Evolutionary conservation across 2,329 filamentous ascomycete genomes (phyloP).

Genomic region (Xylariaceae sp.): DNA sequence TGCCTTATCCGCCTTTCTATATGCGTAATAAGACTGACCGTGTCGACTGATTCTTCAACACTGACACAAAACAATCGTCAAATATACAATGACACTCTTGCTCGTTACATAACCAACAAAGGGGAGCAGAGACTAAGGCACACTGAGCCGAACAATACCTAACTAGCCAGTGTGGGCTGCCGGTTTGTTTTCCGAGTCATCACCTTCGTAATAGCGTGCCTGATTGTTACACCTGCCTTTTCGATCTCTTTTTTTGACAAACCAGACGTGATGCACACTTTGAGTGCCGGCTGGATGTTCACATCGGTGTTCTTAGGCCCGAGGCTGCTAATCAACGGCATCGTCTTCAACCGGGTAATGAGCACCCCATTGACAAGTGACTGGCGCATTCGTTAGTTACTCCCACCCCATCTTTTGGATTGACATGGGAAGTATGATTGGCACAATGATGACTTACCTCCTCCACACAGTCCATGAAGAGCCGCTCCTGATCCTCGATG

Average conservation of each 20-base stretch:
- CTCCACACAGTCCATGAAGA: constrained; percentile 92
- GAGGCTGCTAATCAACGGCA: constrained; percentile 68
- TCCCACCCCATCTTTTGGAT: neutral
- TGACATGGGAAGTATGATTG: too few relatives aligned
- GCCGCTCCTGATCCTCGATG: constrained; percentile 77
- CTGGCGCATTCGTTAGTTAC: constrained; percentile 51
- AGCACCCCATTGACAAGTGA: constrained; percentile 85
- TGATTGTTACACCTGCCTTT: constrained; percentile 85
- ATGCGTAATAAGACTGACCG: neutral
- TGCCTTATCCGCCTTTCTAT: constrained; percentile 1
- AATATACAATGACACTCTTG: constrained; percentile 15
- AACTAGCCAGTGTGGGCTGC: constrained; percentile 48
- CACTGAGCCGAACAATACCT: constrained; percentile 28
- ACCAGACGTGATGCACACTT: constrained; percentile 87
- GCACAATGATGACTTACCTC: constrained; percentile 68
- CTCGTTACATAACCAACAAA: constrained; percentile 12
- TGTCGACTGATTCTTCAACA: neutral
- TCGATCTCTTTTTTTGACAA: constrained; percentile 94
- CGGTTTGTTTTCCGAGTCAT: constrained; percentile 69
- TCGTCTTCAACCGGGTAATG: constrained; percentile 83
- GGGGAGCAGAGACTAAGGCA: neutral
- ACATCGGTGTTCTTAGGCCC: constrained; percentile 72
- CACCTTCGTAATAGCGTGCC: constrained; percentile 93
- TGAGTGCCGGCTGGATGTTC: constrained; percentile 79
- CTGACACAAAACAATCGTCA: constrained; percentile 9